Conservation (phyloP, 164 flowering plant species). For the Chloranthus sessilifolius region DNA sequence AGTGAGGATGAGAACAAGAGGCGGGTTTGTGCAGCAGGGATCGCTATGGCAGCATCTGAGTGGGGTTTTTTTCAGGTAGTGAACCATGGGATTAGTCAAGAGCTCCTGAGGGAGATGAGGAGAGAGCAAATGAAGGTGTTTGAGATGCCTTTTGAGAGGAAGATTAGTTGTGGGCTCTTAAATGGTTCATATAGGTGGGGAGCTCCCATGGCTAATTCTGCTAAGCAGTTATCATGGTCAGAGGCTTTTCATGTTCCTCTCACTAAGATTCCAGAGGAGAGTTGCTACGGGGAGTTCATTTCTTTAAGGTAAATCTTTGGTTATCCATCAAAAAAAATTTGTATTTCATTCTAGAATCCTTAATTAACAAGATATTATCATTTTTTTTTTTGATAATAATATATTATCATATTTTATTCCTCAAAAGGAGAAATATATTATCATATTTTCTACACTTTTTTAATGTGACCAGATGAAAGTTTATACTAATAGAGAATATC, state of each 20-base stretch:
- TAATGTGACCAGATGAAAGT: no score
- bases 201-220: constrained; percentile 47
- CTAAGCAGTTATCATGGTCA: constrained; percentile 63
- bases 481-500: no score
- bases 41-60: constrained; percentile 49
- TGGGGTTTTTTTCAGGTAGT: constrained; percentile 91
- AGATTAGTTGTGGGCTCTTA: constrained; percentile 35
- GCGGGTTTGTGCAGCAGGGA: constrained; percentile 29
- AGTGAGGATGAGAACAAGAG: constrained; percentile 19
- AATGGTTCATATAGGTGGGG: constrained; percentile 77
- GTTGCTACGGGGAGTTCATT: constrained; percentile 36
- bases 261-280: constrained; percentile 38
- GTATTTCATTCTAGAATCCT: no score
- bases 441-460: no score
- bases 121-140: constrained; percentile 61
- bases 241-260: constrained; percentile 80
- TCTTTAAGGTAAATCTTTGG: constrained; percentile 36
- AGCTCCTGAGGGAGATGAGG: constrained; percentile 53
- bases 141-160: constrained; percentile 47
- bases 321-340: background rate
- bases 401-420: no score
- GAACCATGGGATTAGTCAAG: constrained; percentile 62
- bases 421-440: no score
- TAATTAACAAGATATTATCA: no score
- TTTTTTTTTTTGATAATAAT: no score